phyloP scores from a whole-genome alignment of 2,329 filamentous ascomycete genomes.

The Graphiopsis chlorocephala region DNA sequence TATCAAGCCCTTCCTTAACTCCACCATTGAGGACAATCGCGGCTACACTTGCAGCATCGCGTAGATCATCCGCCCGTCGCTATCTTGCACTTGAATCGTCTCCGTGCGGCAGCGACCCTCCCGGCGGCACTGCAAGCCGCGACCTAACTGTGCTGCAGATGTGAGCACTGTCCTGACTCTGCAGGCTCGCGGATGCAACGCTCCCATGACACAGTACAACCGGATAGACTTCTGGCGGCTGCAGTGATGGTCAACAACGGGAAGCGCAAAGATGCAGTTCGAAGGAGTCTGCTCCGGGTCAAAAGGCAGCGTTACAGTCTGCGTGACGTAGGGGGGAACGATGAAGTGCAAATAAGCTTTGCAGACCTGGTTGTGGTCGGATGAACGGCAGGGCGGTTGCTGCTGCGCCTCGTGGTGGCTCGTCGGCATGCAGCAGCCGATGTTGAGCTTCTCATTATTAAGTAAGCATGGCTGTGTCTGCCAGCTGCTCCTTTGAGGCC shows the following conservation, averaged over 20 bases:
- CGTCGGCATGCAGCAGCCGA: slow-evolving; percentile 9
- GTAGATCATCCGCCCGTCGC: background rate
- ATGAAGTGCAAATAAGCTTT: slow-evolving; percentile 7
- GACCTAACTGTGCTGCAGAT: background rate
- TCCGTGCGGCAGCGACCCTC: background rate
- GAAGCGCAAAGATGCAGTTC: background rate
- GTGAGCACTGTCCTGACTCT: background rate
- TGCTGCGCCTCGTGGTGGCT: slow-evolving; percentile 5
- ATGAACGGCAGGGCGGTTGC: background rate
- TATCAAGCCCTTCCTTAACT: background rate
- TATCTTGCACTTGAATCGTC: background rate
- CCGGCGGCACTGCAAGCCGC: background rate
- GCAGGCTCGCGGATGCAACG: background rate
- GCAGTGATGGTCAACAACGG: background rate
- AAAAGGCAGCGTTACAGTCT: background rate
- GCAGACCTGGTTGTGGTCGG: background rate
- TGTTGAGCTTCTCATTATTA: background rate
- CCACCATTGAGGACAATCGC: background rate
- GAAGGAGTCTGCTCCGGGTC: background rate
- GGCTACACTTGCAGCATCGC: background rate
- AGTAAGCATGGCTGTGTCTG: background rate
- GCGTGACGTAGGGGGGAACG: background rate
- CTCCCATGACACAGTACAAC: background rate
- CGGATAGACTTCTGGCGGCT: background rate
- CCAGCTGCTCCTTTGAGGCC: background rate